Conservation (phyloP, 1,284 basidiomycete species). For the Ustilago lituana region DNA sequence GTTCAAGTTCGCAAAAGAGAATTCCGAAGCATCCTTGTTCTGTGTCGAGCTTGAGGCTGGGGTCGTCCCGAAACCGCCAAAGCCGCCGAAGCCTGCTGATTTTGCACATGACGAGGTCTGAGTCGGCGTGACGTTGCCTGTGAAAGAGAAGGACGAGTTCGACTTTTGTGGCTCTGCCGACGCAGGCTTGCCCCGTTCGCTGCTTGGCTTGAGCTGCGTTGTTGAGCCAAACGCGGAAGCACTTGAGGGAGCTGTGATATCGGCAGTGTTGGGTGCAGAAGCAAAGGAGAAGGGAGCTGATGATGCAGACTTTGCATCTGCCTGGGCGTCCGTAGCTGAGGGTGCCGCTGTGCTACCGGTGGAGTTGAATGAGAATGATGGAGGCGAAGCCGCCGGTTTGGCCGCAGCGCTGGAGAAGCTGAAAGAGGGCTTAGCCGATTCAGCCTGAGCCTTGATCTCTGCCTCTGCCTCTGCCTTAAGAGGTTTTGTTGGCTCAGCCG, state of each 20-base stretch:
- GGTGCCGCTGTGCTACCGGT: background rate
- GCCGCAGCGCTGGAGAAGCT: slow-evolving; percentile 24
- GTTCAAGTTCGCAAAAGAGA: slow-evolving; percentile 28
- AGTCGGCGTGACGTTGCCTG: slow-evolving; percentile 6
- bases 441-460: slow-evolving; percentile 1
- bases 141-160: slow-evolving; percentile 19
- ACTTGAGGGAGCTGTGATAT: background rate
- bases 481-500: background rate
- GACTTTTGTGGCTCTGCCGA: slow-evolving; percentile 3
- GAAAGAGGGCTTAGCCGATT: slow-evolving; percentile 15
- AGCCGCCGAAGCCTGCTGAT: slow-evolving; percentile 9
- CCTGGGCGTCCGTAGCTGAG: background rate
- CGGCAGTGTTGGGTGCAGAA: slow-evolving; percentile 4
- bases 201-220: background rate
- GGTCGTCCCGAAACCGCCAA: slow-evolving; percentile 16
- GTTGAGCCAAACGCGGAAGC: slow-evolving; percentile 2
- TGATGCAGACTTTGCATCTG: slow-evolving; percentile 14
- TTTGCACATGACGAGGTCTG: slow-evolving; percentile 5
- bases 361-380: slow-evolving; percentile 11
- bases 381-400: slow-evolving; percentile 7
- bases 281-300: slow-evolving; percentile 23
- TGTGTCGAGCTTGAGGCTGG: slow-evolving; percentile 8
- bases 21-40: slow-evolving; percentile 15
- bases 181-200: slow-evolving; percentile 4
- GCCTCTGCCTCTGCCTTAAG: background rate